Percentiles rank a stretch among this genome's conserved stretches.
phyloP scores from a whole-genome alignment of 164 flowering plant species.

The Houttuynia cordata region DNA sequence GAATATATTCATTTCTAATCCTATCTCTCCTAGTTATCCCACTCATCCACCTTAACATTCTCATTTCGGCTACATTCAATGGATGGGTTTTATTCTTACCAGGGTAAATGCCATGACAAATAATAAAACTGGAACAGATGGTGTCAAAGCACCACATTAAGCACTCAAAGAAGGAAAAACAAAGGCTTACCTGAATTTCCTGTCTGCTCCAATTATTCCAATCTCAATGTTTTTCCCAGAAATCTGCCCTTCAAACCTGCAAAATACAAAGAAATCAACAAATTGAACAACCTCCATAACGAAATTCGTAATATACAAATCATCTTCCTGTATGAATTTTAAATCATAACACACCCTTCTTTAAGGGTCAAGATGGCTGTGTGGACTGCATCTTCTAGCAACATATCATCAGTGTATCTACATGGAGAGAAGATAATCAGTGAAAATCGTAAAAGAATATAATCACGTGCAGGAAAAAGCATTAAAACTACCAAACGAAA shows the following conservation, averaged over 20 bases:
- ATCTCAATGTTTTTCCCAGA: conserved; percentile 94
- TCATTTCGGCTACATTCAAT: too few species aligned
- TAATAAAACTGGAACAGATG: too few species aligned
- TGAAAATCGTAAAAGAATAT: too few species aligned
- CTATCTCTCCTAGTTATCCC: too few species aligned
- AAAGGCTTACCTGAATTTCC: conserved; percentile 50
- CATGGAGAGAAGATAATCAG: background rate
- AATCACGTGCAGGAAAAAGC: too few species aligned
- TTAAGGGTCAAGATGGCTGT: conserved; percentile 94
- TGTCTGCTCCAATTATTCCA: conserved; percentile 77
- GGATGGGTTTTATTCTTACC: too few species aligned
- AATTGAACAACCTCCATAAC: background rate
- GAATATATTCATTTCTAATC: too few species aligned
- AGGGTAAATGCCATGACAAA: too few species aligned
- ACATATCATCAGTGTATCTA: conserved; percentile 98
- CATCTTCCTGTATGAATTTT: background rate
- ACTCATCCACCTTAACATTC: too few species aligned
- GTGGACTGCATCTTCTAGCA: conserved; percentile 98
- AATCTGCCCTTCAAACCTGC: conserved; percentile 94
- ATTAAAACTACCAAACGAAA: too few species aligned
- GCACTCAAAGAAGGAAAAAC: background rate
- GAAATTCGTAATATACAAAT: background rate
- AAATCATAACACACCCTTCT: conserved; percentile 56
- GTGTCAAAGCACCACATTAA: background rate
- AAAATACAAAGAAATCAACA: conserved; percentile 3